phyloP scores from a whole-genome alignment of 1,284 basidiomycete species.

The Lignosus rhinocerotis region DNA sequence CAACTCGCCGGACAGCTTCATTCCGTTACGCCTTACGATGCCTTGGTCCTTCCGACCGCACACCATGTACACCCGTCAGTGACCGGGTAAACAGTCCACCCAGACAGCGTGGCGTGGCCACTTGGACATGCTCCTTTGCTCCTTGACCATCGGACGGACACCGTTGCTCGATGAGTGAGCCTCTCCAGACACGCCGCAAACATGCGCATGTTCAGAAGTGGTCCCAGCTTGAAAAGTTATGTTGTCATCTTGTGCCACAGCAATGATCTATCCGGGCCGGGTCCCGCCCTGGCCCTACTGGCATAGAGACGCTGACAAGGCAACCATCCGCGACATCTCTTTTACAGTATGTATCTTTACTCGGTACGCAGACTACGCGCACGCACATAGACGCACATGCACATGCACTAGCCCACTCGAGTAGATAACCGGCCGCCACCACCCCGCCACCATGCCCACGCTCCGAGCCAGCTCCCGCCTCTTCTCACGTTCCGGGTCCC shows the following conservation, averaged over 20 bases:
- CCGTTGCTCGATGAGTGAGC: neutral
- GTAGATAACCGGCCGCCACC: slow-evolving; percentile 2
- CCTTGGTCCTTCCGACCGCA: neutral
- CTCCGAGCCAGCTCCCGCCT: neutral
- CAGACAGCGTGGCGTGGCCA: too few relatives aligned
- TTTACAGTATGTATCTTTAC: neutral
- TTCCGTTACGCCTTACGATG: neutral
- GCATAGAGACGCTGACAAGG: neutral
- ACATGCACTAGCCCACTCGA: neutral
- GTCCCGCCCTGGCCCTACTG: neutral
- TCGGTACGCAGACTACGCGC: too few relatives aligned
- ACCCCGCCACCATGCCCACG: neutral
- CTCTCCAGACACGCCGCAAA: neutral
- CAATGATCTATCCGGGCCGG: neutral
- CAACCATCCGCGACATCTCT: neutral
- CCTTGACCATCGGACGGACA: neutral
- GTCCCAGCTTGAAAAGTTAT: too few relatives aligned
- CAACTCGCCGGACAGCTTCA: neutral
- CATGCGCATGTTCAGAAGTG: neutral
- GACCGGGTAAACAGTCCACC: neutral
- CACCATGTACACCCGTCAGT: neutral
- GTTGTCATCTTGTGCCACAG: neutral
- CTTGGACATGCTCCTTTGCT: too few relatives aligned
- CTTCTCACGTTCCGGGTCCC: neutral
- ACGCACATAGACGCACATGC: neutral